Evolutionary conservation across 2,329 filamentous ascomycete species (phyloP), one percentile per base, ranked within the genome.

Genomic region (Penicillium freii): DNA sequence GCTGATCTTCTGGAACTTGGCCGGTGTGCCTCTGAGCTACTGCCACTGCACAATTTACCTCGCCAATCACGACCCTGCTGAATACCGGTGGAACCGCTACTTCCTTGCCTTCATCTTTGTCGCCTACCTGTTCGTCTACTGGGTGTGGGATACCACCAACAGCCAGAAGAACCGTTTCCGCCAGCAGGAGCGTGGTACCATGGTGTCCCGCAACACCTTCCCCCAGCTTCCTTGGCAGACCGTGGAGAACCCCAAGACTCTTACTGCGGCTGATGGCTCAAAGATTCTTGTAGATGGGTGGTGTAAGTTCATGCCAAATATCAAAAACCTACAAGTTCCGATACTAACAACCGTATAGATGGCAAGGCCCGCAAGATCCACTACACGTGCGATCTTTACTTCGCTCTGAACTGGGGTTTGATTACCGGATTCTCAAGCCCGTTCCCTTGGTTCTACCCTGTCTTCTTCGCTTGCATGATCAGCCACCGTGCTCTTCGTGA

Each of bases 1-100:
- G 92, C 84, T 96, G 65, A 95, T 95, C 75, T 96, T 96, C 84
- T 96, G 92, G 92, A 96, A 96, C 77, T 81, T 96, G 73, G 91
- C 92, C 46, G 92, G 92, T 65, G 92, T 96, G 27, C 92, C 92
- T 15, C 82, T 96, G 51, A 92, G 87, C 54, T 96, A 96, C 82
- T 96, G 91, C 80, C 92, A 96, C 81, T 94, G 90, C 83, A 93
- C 90, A 48, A 86, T 96, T 68, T 96, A 90, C 78, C 83, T 96
- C 50, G 91, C 91, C 64, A 92, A 89, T 75, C 91, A 95, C 74
- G 78, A 89, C 68, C 89, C 92, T 0, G 82, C 85, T 36, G 85
- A 85, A 57, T 96, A 96, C 76, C 82, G 81, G 52, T 92, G 89
- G 87, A 90, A 91, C 69, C 84, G 82, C 55, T 85, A 81, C 65